Evolutionary conservation across 768 basidiomycete genomes (phyloP), one percentile per base, ranked within the genome.

Genomic region (Tephrocybe sp.): DNA sequence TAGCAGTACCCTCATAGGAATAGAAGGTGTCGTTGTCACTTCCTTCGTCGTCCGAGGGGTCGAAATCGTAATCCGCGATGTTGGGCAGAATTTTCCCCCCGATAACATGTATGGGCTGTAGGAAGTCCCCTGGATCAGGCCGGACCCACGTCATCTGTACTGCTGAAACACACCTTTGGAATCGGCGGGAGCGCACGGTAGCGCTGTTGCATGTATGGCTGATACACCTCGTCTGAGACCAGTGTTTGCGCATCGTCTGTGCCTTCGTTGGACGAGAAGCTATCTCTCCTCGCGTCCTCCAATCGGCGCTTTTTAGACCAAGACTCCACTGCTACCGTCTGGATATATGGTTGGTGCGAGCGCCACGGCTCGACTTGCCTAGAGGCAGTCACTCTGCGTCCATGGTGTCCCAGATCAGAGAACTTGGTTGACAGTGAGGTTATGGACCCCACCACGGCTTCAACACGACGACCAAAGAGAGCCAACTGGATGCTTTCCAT

Each of bases 21-120:
- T 49, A 45, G 18, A 43, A 54, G 12, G 45, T 56, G 30, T 53
- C 54, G 10, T 36, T 49, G 33, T 56, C 50, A 46, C 47, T 50
- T 15, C 38, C 31, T 11, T 24, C 38, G 22, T 31, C 50, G 11
- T 33, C 45, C n/a, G n/a, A n/a, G 2, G 29, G 16, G 19, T 49
- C 47, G 27, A 21, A 45, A 27, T 57, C 42, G 25, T 52, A 54
- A 23, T 52, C 33, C 4, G 55, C 50, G 16, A 59, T 54, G 33
- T 59, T 46, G 11, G 47, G 45, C 5, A 59, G 29, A 38, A 59
- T 59, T 41, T 54, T 59, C 12, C 16, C 43, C 37, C 34, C 23
- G 7, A 50, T 42, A 36, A 45, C 34, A n/a, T 31, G 22, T 41
- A n/a, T 29, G 7, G 47, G 22, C 40, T 51, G 29, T 38, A 8